Evolutionary conservation across 768 basidiomycete genomes (phyloP), one percentile per base, ranked within the genome.

Genomic region (Pilatotrama ljubarskyi): DNA sequence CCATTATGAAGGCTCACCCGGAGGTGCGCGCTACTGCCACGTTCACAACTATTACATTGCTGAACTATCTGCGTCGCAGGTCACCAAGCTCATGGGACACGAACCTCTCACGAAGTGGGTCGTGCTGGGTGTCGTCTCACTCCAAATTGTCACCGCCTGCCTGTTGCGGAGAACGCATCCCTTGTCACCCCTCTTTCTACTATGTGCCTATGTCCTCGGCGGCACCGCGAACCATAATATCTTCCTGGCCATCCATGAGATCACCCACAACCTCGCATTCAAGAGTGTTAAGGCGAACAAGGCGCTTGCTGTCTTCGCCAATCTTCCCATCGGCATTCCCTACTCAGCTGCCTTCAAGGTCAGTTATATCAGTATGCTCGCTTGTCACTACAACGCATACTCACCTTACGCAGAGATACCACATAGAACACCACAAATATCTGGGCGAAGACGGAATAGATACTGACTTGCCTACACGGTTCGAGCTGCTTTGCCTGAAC

Each of bases 181-280:
- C 0, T 72, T 87, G 49, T 93, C 91, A 2, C 82, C 80, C 20
- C 67, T 78, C 48, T 98, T 97, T 75, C 69, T 98, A 57, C 63
- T 88, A 58, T 78, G 79, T 13, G 93, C 96, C 0, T 98, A 98
- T 71, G 79, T 75, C 14, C 81, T 98, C 49, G 97, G 97, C 1
- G 97, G 94, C 3, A 98, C 96, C 0, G 89, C 90, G 8, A 99
- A 98, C 75, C 97, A 99, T 73, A 99, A 98, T 72, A 82, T 96
- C 38, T 99, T 99, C 75, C 84, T 99, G 48, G 94, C 97, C 42
- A 97, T 99, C 54, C 97, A 99, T 71, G 97, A 99, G 70, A 97
- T 99, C 62, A 97, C 95, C 2, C 97, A 99, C 73, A 98, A 98
- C 72, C 82, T 99, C 25, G 97, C 94, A 1, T 98, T 98, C 77